Conservation (phyloP, 2,329 filamentous ascomycete species). For the Monilinia fructicola region DNA sequence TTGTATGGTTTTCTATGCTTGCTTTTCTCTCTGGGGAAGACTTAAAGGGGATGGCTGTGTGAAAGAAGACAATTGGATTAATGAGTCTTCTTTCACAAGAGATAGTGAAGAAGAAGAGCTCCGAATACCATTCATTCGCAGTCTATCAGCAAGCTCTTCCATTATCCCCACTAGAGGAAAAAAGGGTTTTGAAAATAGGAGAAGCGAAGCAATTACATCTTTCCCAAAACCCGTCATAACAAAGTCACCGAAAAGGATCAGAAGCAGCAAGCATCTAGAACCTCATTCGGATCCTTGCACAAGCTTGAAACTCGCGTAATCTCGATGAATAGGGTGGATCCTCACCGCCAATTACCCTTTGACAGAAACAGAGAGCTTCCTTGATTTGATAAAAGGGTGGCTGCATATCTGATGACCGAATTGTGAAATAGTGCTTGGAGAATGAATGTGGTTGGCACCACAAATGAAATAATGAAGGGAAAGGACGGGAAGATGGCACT, state of each 20-base stretch:
- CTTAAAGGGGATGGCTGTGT: not conserved
- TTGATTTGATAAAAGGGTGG: constrained; percentile 30
- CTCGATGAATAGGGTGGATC: constrained; percentile 15
- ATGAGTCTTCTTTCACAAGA: not conserved
- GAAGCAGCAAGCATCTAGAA: constrained; percentile 16
- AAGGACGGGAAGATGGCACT: constrained; percentile 21
- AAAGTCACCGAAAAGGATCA: constrained; percentile 12
- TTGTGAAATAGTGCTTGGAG: constrained; percentile 29
- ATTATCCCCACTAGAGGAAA: not conserved
- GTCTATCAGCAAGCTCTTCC: not conserved
- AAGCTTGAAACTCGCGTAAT: constrained; percentile 28
- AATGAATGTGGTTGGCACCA: constrained; percentile 38
- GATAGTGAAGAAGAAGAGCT: not conserved
- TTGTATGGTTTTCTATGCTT: not conserved
- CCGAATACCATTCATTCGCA: no score
- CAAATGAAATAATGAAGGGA: constrained; percentile 32
- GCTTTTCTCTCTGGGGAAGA: not conserved
- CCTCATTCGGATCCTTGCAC: constrained; percentile 29
- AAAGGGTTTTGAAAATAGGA: not conserved
- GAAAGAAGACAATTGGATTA: not conserved
- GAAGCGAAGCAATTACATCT: constrained; percentile 8
- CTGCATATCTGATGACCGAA: constrained; percentile 40
- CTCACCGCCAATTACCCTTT: constrained; percentile 37
- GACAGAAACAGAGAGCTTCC: constrained; percentile 9
- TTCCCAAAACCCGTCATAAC: not conserved